phyloP scores from a whole-genome alignment of 1,139 yeast genomes.

The Suhomyces wounanorum region DNA sequence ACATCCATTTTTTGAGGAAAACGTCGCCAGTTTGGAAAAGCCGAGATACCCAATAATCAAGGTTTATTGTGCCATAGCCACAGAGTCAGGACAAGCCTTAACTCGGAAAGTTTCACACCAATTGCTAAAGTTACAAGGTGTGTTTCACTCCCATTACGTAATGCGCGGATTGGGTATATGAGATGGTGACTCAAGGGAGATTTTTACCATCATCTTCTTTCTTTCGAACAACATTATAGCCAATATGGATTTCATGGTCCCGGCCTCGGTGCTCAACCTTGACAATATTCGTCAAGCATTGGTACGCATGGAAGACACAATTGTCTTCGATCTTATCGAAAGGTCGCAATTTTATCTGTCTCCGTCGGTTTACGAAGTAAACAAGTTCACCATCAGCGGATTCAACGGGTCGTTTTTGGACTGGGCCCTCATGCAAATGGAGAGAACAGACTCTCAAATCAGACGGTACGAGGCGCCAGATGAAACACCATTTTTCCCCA shows the following conservation, averaged over 20 bases:
- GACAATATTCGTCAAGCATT: conserved; percentile 81
- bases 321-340: conserved; percentile 88
- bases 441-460: conserved; percentile 76
- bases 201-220: background rate
- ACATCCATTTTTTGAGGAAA: background rate
- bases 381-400: conserved; percentile 61
- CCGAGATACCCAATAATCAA: background rate
- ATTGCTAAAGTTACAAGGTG: background rate
- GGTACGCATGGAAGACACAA: conserved; percentile 94
- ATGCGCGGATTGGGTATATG: conserved; percentile 1
- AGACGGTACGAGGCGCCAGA: conserved; percentile 95
- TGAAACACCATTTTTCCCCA: conserved; percentile 88
- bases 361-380: conserved; percentile 68
- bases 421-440: conserved; percentile 79
- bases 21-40: background rate
- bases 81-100: background rate
- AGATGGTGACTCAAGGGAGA: background rate
- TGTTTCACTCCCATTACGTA: background rate
- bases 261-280: conserved; percentile 79
- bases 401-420: conserved; percentile 84
- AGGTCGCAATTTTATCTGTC: conserved; percentile 84
- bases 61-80: background rate
- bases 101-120: background rate
- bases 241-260: conserved; percentile 80
- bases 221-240: background rate